Conservation (phyloP, 371 early-diverging fungal genomes). For the Circinella minor region DNA sequence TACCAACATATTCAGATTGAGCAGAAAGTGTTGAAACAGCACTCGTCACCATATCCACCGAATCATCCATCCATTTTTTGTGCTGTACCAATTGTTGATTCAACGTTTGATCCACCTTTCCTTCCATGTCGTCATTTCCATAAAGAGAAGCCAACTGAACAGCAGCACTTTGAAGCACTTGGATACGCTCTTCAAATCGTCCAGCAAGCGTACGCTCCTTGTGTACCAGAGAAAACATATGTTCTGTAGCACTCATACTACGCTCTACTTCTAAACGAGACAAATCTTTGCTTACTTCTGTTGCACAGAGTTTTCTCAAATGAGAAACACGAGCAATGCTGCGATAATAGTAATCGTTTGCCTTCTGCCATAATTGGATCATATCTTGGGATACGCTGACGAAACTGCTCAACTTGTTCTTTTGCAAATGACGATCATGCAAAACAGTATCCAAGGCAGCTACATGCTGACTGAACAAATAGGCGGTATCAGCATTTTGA, state of each 20-base stretch:
- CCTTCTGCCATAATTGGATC: conserved; percentile 60
- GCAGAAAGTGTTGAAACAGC: conserved; percentile 28
- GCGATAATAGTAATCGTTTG: conserved; percentile 76
- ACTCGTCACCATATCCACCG: conserved; percentile 44
- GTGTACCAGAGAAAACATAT: conserved; percentile 66
- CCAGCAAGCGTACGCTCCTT: conserved; percentile 61
- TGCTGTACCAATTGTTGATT: conserved; percentile 43
- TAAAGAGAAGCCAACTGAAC: conserved; percentile 30
- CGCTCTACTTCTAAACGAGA: conserved; percentile 75
- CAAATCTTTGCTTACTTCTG: conserved; percentile 71
- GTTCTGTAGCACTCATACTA: conserved; percentile 72
- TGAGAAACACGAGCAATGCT: conserved; percentile 72
- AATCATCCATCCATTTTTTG: conserved; percentile 55
- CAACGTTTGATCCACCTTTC: conserved; percentile 12
- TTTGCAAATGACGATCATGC: conserved; percentile 34
- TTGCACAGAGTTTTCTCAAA: conserved; percentile 60
- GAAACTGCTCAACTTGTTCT: conserved; percentile 27
- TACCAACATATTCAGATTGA: conserved; percentile 25
- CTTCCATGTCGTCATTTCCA: conserved; percentile 10
- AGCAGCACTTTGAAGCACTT: conserved; percentile 37
- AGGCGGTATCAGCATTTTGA: conserved; percentile 41
- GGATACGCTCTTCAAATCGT: conserved; percentile 35
- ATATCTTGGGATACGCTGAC: conserved; percentile 29
- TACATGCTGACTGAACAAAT: conserved; percentile 41
- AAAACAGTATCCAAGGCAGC: conserved; percentile 36